Percentiles rank a stretch among this genome's conserved stretches.
phyloP scores from a whole-genome alignment of 31 red algal species.

The Asparagopsis taxiformis region DNA sequence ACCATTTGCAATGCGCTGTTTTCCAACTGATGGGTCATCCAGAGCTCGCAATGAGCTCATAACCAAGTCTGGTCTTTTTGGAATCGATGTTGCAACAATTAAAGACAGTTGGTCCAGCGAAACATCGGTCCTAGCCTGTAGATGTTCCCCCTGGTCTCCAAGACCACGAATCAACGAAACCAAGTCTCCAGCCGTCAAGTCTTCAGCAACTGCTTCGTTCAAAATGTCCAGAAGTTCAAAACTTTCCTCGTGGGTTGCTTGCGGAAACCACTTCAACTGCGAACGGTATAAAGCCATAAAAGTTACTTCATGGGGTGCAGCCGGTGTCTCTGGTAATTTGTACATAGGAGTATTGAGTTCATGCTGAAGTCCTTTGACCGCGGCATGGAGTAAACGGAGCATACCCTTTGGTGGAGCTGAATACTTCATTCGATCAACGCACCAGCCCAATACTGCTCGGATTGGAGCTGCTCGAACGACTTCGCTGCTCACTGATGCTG shows the following conservation, averaged over 20 bases:
- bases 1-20: constrained; percentile 37
- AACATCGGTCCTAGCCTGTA: constrained; percentile 42
- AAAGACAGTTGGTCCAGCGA: constrained; percentile 46
- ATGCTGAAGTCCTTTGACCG: constrained; percentile 41
- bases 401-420: constrained; percentile 72
- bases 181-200: constrained; percentile 62
- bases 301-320: constrained; percentile 41
- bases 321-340: constrained; percentile 27
- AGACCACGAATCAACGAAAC: constrained; percentile 41
- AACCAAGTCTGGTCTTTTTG: constrained; percentile 33
- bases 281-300: constrained; percentile 63
- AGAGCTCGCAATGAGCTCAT: constrained; percentile 44
- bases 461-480: constrained; percentile 37
- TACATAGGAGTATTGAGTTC: constrained; percentile 56
- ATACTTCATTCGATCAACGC: constrained; percentile 56
- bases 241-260: constrained; percentile 45
- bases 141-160: constrained; percentile 48
- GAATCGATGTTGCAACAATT: constrained; percentile 40
- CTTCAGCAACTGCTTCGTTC: constrained; percentile 34
- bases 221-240: constrained; percentile 75
- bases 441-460: constrained; percentile 54
- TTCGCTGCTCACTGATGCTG: constrained; percentile 21
- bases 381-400: constrained; percentile 51
- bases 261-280: constrained; percentile 65
- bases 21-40: constrained; percentile 26